Evolutionary conservation across 345 rosid species (phyloP).

Genomic region (Melaleuca alternifolia): DNA sequence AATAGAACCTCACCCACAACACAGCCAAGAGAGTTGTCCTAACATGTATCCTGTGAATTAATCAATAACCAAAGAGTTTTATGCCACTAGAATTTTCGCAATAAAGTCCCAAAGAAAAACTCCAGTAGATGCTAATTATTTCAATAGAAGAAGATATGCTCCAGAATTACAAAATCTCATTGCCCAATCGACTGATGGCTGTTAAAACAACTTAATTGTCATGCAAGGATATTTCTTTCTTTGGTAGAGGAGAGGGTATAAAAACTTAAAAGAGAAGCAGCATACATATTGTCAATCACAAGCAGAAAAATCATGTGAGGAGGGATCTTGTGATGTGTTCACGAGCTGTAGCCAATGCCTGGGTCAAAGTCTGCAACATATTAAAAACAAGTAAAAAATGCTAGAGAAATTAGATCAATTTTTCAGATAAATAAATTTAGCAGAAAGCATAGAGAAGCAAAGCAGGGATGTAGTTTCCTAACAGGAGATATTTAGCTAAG

Average conservation of each 20-base stretch:
- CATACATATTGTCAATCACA: not conserved
- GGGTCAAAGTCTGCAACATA: slow-evolving; percentile 42
- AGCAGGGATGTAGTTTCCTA: not conserved
- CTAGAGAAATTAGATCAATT: not conserved
- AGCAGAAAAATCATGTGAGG: slow-evolving; percentile 17
- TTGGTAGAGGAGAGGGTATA: not conserved
- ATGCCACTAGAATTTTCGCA: not conserved
- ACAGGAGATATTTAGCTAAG: not conserved
- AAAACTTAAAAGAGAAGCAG: not conserved
- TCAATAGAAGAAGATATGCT: not conserved
- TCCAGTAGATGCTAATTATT: not conserved
- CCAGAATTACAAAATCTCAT: not conserved
- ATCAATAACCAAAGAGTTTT: not conserved
- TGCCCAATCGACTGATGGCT: not conserved
- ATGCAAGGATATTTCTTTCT: not conserved
- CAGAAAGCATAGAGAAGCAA: not conserved
- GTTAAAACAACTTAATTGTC: not conserved
- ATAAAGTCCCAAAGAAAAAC: not conserved
- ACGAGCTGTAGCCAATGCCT: slow-evolving; percentile 56
- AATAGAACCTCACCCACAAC: not conserved
- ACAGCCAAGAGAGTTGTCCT: not conserved
- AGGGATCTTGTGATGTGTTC: slow-evolving; percentile 67
- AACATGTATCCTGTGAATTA: not conserved
- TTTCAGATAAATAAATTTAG: not conserved
- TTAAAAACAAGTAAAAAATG: not conserved